Base-by-base conservation (phyloP, 1,139 yeast genomes). In the Scheffersomyces cryptocercus region DNA sequence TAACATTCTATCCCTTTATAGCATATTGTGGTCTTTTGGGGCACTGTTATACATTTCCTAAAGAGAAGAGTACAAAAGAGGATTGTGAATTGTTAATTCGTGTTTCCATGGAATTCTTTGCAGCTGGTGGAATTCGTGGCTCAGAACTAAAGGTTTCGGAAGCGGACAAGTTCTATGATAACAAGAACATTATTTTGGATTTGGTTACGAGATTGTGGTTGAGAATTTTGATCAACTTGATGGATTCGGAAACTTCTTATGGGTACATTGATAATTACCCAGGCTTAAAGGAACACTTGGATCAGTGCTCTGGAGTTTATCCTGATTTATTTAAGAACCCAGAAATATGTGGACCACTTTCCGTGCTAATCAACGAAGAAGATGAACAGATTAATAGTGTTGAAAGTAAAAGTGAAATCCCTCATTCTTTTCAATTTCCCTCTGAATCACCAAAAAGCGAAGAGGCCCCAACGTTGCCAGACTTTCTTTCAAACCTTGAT, bases 1-100 rank as follows among this genome's bases (percentile, higher is more conserved):
- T 65, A 15, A 48, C 62, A 29, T 62, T 58, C 39, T 67, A 57
- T 43, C 71, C 73, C 0, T 58, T 64, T 29, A 39, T 42, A 38
- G 45, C 48, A 3, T 47, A 31, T 26, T 38, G 42, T 29, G 35
- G 43, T 15, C 20, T 47, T 11, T 28, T 45, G 12, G 44, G 45
- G 1, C 45, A 47, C 32, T 32, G 30, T 2, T n/a, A 32, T 8
- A 44, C 43, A 3, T 47, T 37, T 28, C 38, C 48, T 3, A 28
- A 24, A 2, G 37, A 40, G 8, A 14, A 16, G 3, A 37, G 35
- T 14, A 36, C 50, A 4, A 45, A 47, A 35, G 39, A 29, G 42
- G 64, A 48, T 40, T 50, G 54, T 31, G 37, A 36, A 13, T 39
- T 46, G 26, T 47, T 49, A 35, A 52, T 46, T 33, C 43, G 51